A percentile compares a stretch with the other conserved stretches of the same genome.
Conservation (phyloP, 1,284 basidiomycete species). For the Grifola frondosa region DNA sequence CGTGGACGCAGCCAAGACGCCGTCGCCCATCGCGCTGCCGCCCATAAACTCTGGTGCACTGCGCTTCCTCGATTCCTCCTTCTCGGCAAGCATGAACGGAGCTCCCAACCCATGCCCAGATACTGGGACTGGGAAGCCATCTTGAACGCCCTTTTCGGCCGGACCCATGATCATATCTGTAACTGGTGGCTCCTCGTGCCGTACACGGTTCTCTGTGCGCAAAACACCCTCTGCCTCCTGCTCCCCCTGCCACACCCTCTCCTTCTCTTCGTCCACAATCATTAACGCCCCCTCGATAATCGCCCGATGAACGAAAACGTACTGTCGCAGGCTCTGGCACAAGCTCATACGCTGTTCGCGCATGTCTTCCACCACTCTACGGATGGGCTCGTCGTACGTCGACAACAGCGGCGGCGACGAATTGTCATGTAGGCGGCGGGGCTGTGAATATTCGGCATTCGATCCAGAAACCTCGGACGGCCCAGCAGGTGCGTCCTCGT, state of each 20-base stretch:
- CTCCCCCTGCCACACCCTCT: conserved; percentile 32
- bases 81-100: conserved; percentile 11
- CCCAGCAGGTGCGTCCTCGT: too few species aligned
- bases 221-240: conserved; percentile 18
- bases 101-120: conserved; percentile 9
- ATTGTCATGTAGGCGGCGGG: conserved; percentile 54
- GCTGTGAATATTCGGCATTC: conserved; percentile 51
- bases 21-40: conserved; percentile 12
- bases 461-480: conserved; percentile 3
- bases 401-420: conserved; percentile 59
- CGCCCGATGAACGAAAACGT: conserved; percentile 86
- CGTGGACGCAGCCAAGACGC: conserved; percentile 11
- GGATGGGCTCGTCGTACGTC: conserved; percentile 70
- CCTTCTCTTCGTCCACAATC: conserved; percentile 74
- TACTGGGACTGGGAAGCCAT: conserved; percentile 1
- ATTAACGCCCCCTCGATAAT: conserved; percentile 79
- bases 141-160: not conserved
- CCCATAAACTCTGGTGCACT: conserved; percentile 18
- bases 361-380: conserved; percentile 82
- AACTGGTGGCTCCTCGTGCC: conserved; percentile 7
- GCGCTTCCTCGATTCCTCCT: conserved; percentile 13
- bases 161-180: not conserved
- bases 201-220: too few species aligned
- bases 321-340: conserved; percentile 87
- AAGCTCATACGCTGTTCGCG: conserved; percentile 89